These are phyloP conservation scores for Gloeopeniophorella convolvens DNA, from an alignment of 768 basidiomycete genomes.

Conservation along the genomic window DNA sequence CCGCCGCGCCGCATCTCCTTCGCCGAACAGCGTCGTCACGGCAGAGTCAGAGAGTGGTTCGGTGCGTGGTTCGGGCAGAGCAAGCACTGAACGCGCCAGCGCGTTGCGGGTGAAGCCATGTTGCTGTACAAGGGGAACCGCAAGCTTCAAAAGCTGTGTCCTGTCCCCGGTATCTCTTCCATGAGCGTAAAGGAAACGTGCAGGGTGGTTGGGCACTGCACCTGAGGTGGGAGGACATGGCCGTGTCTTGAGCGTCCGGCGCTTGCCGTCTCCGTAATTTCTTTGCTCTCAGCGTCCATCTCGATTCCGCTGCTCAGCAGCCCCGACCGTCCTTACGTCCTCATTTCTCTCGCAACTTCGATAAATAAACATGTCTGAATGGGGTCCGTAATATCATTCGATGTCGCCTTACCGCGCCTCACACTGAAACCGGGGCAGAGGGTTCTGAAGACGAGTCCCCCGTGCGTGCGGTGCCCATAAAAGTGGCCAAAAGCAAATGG, in stretches of 20 bases:
- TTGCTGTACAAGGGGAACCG: slow-evolving; percentile 54
- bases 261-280: slow-evolving; percentile 5
- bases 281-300: slow-evolving; percentile 1
- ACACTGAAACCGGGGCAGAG: slow-evolving; percentile 15
- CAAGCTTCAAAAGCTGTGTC: slow-evolving; percentile 45
- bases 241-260: neutral
- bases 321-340: slow-evolving; percentile 19
- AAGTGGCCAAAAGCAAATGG: slow-evolving; percentile 51
- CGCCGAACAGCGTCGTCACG: slow-evolving; percentile 67
- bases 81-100: slow-evolving; percentile 56
- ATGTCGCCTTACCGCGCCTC: neutral
- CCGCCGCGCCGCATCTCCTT: slow-evolving; percentile 56
- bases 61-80: slow-evolving; percentile 43
- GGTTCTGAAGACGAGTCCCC: slow-evolving; percentile 14
- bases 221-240: slow-evolving; percentile 13
- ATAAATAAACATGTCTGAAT: slow-evolving; percentile 20
- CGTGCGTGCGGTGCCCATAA: slow-evolving; percentile 20
- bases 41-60: slow-evolving; percentile 64
- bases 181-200: too few species aligned
- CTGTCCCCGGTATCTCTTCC: too few species aligned
- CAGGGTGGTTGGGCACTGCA: neutral
- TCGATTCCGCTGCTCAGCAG: slow-evolving; percentile 19
- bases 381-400: too few species aligned
- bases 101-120: slow-evolving; percentile 74
- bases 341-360: neutral